A percentile compares a stretch with the other conserved stretches of the same genome.
Conservation (phyloP, 148 eudicot species). For the Amaranthus hypochondriacus region DNA sequence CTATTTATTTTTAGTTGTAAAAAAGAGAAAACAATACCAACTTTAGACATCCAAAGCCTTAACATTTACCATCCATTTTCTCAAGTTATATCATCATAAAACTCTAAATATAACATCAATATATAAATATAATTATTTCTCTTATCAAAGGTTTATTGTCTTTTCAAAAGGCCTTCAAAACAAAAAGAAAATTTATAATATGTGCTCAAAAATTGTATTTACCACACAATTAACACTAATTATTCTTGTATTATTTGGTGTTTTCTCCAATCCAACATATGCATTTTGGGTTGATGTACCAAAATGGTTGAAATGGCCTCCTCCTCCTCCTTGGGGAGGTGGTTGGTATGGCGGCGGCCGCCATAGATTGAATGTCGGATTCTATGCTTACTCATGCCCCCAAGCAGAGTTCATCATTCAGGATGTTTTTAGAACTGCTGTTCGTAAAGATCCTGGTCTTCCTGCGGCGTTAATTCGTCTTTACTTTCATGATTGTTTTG, state of each 20-base stretch:
- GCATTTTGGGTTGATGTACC: background rate
- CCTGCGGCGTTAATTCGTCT: conserved; percentile 38
- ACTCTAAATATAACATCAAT: no score
- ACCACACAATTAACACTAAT: background rate
- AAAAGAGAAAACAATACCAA: background rate
- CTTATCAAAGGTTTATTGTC: background rate
- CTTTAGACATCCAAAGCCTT: background rate
- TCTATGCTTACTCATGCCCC: conserved; percentile 31
- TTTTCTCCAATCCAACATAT: background rate
- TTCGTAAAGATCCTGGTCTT: conserved; percentile 12
- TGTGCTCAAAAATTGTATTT: background rate
- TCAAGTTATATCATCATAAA: no score
- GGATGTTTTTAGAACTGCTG: conserved; percentile 14
- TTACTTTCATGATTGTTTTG: conserved; percentile 42
- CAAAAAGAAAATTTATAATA: background rate
- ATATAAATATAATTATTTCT: background rate
- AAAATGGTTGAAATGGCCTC: background rate
- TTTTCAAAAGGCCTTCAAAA: background rate
- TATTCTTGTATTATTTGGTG: background rate
- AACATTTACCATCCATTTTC: no score
- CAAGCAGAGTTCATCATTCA: conserved; percentile 28
- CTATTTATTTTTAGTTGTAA: background rate
- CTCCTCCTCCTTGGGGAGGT: background rate
- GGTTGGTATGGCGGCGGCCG: background rate
- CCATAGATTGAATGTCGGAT: conserved; percentile 16